A percentile compares a stretch with the other conserved stretches of the same genome.
Evolutionary conservation across 495 filamentous ascomycete genomes (phyloP).

Genomic region (Oleoguttula mirabilis): DNA sequence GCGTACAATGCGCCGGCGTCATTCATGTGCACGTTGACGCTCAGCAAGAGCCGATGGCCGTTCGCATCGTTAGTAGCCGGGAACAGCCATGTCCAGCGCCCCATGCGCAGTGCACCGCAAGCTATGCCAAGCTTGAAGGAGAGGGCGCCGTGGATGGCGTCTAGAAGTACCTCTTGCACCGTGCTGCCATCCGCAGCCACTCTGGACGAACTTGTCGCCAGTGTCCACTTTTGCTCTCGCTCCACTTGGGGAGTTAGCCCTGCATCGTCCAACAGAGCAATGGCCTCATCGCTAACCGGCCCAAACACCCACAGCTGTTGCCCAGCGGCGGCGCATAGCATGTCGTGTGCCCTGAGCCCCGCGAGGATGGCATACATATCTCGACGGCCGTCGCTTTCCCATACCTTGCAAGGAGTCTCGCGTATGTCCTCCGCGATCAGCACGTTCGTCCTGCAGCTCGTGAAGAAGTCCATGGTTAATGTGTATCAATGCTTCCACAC

Average conservation of each 20-base stretch:
- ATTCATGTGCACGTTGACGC: not conserved
- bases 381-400: not conserved
- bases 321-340: conserved; percentile 1
- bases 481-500: not conserved
- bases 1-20: conserved; percentile 3
- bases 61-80: not conserved
- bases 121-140: not conserved
- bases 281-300: not conserved
- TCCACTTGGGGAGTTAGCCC: no score
- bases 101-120: not conserved
- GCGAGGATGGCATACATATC: not conserved
- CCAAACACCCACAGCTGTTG: conserved; percentile 5
- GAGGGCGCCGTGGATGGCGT: conserved; percentile 9
- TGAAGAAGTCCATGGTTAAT: conserved; percentile 30
- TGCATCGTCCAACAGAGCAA: not conserved
- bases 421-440: conserved; percentile 17
- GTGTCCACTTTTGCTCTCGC: no score
- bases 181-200: no score
- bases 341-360: conserved; percentile 1
- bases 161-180: conserved; percentile 10
- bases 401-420: not conserved
- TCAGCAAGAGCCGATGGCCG: not conserved
- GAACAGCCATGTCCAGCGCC: not conserved
- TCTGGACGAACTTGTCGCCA: no score
- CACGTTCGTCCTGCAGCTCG: conserved; percentile 28